Percentiles rank a stretch among this genome's conserved stretches.
phyloP scores from a whole-genome alignment of 192 early-diverging fungal genomes.

The Entophlyctis luteolus region DNA sequence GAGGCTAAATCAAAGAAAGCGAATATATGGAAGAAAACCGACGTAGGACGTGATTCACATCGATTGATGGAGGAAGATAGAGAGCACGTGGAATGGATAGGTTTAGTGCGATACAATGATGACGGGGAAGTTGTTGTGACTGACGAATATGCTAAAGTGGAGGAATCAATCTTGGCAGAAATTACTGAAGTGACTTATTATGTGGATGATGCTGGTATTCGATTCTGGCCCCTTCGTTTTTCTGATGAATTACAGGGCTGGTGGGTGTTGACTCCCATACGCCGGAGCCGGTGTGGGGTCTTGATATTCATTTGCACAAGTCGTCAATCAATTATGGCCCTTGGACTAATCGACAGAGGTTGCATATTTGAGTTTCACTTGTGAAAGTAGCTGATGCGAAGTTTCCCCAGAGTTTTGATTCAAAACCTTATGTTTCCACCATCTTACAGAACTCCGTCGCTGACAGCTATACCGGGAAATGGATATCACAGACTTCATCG shows the following conservation, averaged over 20 bases:
- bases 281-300: conserved; percentile 66
- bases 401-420: conserved; percentile 40
- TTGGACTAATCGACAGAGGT: conserved; percentile 76
- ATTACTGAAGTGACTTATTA: conserved; percentile 59
- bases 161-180: conserved; percentile 55
- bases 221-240: background rate
- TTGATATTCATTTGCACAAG: conserved; percentile 55
- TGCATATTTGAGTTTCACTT: background rate
- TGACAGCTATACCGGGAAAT: conserved; percentile 44
- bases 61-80: background rate
- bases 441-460: conserved; percentile 49
- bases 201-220: conserved; percentile 60
- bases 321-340: conserved; percentile 71
- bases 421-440: conserved; percentile 74
- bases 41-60: background rate
- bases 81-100: conserved; percentile 48
- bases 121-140: conserved; percentile 20
- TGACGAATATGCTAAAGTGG: conserved; percentile 67
- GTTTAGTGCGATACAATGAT: conserved; percentile 58
- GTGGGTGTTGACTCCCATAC: background rate
- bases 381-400: background rate
- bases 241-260: conserved; percentile 39
- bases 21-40: conserved; percentile 22
- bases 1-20: conserved; percentile 13
- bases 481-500: conserved; percentile 58